Evolutionary conservation across 805 yeast species (phyloP).

Genomic region (baker's yeast (Saccharomyces cerevisiae)): DNA sequence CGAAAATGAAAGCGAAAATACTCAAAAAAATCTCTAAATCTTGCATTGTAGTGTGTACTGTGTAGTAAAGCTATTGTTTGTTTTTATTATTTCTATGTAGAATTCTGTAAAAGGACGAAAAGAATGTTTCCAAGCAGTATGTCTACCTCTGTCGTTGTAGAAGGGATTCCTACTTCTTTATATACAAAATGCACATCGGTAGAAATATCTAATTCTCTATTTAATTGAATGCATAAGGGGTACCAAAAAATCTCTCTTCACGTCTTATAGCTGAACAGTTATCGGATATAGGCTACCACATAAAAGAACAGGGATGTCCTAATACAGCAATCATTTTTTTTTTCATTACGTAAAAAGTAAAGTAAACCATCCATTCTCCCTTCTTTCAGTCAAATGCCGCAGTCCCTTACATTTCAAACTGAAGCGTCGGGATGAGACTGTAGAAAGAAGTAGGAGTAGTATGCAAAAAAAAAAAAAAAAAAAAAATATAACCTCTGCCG

Average conservation of each 20-base stretch:
- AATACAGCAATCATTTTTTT: background rate
- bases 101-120: background rate
- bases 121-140: background rate
- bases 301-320: background rate
- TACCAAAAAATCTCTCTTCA: background rate
- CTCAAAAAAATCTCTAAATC: constrained; percentile 22
- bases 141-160: background rate
- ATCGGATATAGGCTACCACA: background rate
- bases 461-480: background rate
- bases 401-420: background rate
- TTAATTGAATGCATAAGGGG: background rate
- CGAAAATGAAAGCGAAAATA: constrained; percentile 19
- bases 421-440: background rate
- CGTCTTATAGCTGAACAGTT: background rate
- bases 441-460: background rate
- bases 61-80: background rate
- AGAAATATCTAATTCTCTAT: background rate
- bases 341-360: background rate
- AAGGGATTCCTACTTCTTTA: background rate
- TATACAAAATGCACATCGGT: background rate
- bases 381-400: background rate
- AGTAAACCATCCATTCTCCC: background rate
- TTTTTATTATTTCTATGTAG: background rate
- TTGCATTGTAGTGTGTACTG: constrained; percentile 13
- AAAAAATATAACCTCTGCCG: background rate